A percentile compares a stretch with the other conserved stretches of the same genome.
phyloP scores from a whole-genome alignment of 192 early-diverging fungal species.

The Backusella sp. region DNA sequence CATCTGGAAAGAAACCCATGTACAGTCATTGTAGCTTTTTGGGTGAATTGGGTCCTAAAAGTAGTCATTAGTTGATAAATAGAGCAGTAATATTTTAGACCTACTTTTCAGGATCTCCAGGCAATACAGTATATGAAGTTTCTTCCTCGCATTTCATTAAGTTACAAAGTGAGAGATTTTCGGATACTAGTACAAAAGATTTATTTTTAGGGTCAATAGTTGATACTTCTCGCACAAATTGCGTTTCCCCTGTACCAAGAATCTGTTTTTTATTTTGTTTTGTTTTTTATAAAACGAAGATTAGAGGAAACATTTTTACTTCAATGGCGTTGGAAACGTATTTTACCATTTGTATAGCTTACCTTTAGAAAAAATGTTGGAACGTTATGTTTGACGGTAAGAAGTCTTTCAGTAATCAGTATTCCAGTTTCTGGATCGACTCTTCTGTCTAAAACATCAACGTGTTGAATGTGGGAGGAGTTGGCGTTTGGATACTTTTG shows the following conservation, averaged over 20 bases:
- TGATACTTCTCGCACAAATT: slow-evolving; percentile 88
- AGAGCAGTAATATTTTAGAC: background rate
- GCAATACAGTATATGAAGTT: slow-evolving; percentile 71
- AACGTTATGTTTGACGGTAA: slow-evolving; percentile 82
- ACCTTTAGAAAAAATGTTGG: slow-evolving; percentile 70
- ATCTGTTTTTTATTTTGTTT: slow-evolving; percentile 40
- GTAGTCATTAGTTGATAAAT: slow-evolving; percentile 43
- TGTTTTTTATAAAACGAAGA: background rate
- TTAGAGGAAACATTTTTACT: background rate
- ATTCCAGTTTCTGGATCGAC: slow-evolving; percentile 82
- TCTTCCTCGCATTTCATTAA: slow-evolving; percentile 82
- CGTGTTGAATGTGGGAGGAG: slow-evolving; percentile 85
- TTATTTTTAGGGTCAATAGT: slow-evolving; percentile 77
- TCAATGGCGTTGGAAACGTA: background rate
- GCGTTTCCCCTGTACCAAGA: slow-evolving; percentile 63
- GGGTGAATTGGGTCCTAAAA: slow-evolving; percentile 66
- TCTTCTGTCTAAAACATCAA: slow-evolving; percentile 81
- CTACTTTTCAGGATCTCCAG: slow-evolving; percentile 43
- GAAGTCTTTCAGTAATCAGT: slow-evolving; percentile 84
- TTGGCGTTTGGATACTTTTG: slow-evolving; percentile 96
- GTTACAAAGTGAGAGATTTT: slow-evolving; percentile 82
- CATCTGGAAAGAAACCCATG: slow-evolving; percentile 64
- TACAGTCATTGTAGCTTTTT: slow-evolving; percentile 80
- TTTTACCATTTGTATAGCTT: background rate
- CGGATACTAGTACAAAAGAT: slow-evolving; percentile 68